These are phyloP conservation scores for Curvularia sp. DNA, from an alignment of 2,329 filamentous ascomycete genomes.

Conservation along the genomic window DNA sequence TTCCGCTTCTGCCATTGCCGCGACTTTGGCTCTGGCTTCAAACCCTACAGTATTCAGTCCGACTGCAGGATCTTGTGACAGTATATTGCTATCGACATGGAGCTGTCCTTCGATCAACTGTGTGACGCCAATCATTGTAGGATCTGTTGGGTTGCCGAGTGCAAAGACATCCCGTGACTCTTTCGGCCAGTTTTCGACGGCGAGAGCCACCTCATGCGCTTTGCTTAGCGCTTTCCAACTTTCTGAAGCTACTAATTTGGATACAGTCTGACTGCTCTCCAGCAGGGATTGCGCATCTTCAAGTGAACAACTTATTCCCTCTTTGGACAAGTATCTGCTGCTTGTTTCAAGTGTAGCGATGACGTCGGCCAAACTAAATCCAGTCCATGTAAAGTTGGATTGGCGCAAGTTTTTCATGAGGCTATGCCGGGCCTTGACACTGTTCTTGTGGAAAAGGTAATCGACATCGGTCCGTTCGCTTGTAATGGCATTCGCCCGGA, in stretches of 20 bases:
- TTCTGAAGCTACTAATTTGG: slow-evolving; percentile 64
- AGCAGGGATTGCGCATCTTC: slow-evolving; percentile 68
- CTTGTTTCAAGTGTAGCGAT: slow-evolving; percentile 69
- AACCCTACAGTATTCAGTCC: slow-evolving; percentile 40
- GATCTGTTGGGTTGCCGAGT: slow-evolving; percentile 58
- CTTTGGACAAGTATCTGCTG: slow-evolving; percentile 70
- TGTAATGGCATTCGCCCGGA: slow-evolving; percentile 86
- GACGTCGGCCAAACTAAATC: slow-evolving; percentile 72
- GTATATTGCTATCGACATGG: slow-evolving; percentile 56
- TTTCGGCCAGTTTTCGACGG: slow-evolving; percentile 71
- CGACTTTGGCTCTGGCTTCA: slow-evolving; percentile 36
- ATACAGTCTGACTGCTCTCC: slow-evolving; percentile 71
- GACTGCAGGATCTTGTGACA: slow-evolving; percentile 33
- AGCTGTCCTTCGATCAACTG: slow-evolving; percentile 65
- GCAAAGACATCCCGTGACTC: slow-evolving; percentile 71
- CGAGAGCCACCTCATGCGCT: slow-evolving; percentile 80
- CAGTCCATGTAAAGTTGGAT: slow-evolving; percentile 85
- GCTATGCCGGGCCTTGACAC: slow-evolving; percentile 69
- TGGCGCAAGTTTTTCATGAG: slow-evolving; percentile 82
- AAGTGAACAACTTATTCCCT: slow-evolving; percentile 63
- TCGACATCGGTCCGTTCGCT: slow-evolving; percentile 84
- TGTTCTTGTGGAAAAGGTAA: slow-evolving; percentile 85
- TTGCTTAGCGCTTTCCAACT: slow-evolving; percentile 72
- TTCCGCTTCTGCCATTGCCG: slow-evolving; percentile 35
- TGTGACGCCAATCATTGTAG: slow-evolving; percentile 64